A percentile compares a stretch with the other conserved stretches of the same genome.
phyloP scores from a whole-genome alignment of 345 rosid genomes.

The Firmiana major region DNA sequence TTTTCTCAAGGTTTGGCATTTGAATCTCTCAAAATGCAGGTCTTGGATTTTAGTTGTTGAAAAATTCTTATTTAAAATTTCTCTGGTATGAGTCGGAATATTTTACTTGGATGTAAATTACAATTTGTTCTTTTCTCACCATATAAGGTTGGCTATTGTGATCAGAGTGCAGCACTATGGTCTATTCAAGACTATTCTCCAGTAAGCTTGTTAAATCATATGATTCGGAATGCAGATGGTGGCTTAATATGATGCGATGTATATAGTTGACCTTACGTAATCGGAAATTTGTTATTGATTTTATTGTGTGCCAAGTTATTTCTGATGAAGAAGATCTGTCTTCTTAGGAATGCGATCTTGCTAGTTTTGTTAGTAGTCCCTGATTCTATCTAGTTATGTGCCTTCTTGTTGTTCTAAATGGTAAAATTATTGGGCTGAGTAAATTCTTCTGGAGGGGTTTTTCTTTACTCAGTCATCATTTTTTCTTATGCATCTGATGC shows the following conservation, averaged over 20 bases:
- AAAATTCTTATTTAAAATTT: background rate
- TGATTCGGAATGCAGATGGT: background rate
- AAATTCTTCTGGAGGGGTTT: background rate
- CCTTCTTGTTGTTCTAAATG: background rate
- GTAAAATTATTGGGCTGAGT: background rate
- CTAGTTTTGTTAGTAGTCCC: background rate
- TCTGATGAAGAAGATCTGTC: background rate
- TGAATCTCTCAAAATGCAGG: background rate
- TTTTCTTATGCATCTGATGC: background rate
- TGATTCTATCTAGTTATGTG: background rate
- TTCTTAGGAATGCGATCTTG: background rate
- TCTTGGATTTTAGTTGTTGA: background rate
- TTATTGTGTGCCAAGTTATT: background rate
- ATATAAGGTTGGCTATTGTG: background rate
- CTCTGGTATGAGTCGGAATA: background rate
- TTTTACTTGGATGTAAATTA: background rate
- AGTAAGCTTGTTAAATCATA: background rate
- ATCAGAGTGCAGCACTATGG: background rate
- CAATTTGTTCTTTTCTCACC: background rate
- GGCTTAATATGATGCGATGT: background rate
- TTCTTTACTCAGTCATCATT: background rate
- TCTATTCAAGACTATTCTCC: background rate
- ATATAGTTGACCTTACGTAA: background rate
- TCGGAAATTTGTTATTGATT: background rate
- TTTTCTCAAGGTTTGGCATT: conserved; percentile 70